Conservation (phyloP, 768 basidiomycete genomes). For the Boletus rufocinnamomeus region DNA sequence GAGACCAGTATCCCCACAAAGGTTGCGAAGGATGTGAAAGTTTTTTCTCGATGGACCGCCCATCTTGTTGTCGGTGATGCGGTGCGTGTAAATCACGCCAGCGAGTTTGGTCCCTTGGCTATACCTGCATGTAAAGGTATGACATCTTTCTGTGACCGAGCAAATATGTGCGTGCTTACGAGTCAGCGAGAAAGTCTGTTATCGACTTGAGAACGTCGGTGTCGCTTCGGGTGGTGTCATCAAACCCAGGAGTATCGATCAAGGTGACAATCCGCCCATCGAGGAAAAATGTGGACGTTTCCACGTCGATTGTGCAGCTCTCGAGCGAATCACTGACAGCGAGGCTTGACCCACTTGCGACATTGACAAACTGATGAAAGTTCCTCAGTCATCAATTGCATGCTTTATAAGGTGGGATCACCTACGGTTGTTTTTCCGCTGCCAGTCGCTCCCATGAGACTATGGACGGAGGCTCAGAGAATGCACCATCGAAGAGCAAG, state of each 20-base stretch:
- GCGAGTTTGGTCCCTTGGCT: conserved; percentile 29
- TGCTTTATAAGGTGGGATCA: neutral
- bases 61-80: conserved; percentile 51
- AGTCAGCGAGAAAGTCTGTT: conserved; percentile 35
- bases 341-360: conserved; percentile 22
- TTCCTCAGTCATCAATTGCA: neutral
- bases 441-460: conserved; percentile 28
- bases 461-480: conserved; percentile 12
- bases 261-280: conserved; percentile 45
- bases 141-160: neutral
- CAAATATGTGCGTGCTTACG: conserved; percentile 23
- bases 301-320: conserved; percentile 28
- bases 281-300: conserved; percentile 42
- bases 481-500: neutral
- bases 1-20: conserved; percentile 52
- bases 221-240: conserved; percentile 51
- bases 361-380: conserved; percentile 21
- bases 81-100: conserved; percentile 55
- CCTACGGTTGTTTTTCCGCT: conserved; percentile 29
- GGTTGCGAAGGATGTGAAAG: conserved; percentile 50
- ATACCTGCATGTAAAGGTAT: conserved; percentile 23
- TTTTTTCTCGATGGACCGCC: conserved; percentile 52
- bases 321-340: conserved; percentile 29
- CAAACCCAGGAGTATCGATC: conserved; percentile 64
- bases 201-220: conserved; percentile 48